Conservation (phyloP, 139 green algal species). For the Chlamydomonas applanata region DNA sequence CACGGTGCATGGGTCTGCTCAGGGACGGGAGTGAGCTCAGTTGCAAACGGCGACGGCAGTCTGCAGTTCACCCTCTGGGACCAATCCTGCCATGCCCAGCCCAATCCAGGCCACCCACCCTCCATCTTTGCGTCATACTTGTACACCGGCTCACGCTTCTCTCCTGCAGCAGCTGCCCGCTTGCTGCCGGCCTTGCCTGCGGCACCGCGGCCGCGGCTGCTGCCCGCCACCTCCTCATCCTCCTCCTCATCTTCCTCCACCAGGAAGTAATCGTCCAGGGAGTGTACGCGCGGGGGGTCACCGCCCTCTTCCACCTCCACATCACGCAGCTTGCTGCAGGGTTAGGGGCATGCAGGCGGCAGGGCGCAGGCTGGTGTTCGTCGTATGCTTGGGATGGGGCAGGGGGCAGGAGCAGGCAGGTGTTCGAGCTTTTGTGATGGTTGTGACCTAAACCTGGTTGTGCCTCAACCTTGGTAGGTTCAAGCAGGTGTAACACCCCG, state of each 20-base stretch:
- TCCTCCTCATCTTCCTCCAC: constrained; percentile 69
- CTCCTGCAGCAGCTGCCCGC: neutral
- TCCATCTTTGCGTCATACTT: constrained; percentile 73
- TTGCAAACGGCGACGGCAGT: too few species aligned
- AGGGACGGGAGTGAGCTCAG: neutral
- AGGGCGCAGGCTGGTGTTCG: too few species aligned
- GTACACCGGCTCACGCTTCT: constrained; percentile 58
- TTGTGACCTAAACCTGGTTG: too few species aligned
- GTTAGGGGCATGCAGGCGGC: too few species aligned
- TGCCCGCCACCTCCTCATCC: constrained; percentile 37
- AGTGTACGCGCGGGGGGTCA: constrained; percentile 65
- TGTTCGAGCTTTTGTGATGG: too few species aligned
- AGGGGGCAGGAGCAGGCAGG: too few species aligned
- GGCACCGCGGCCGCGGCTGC: constrained; percentile 30
- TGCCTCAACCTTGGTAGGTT: too few species aligned
- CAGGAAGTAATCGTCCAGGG: constrained; percentile 89
- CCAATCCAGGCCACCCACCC: constrained; percentile 34
- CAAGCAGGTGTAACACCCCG: too few species aligned
- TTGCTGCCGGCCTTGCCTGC: constrained; percentile 15
- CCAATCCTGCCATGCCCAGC: too few species aligned
- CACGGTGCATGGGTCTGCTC: neutral
- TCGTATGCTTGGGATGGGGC: too few species aligned
- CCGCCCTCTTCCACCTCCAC: constrained; percentile 61
- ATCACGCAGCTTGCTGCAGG: constrained; percentile 48
- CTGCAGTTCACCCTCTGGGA: too few species aligned